Conservation (phyloP, 73 alveolate species). For the Tetrahymena thermophila region DNA sequence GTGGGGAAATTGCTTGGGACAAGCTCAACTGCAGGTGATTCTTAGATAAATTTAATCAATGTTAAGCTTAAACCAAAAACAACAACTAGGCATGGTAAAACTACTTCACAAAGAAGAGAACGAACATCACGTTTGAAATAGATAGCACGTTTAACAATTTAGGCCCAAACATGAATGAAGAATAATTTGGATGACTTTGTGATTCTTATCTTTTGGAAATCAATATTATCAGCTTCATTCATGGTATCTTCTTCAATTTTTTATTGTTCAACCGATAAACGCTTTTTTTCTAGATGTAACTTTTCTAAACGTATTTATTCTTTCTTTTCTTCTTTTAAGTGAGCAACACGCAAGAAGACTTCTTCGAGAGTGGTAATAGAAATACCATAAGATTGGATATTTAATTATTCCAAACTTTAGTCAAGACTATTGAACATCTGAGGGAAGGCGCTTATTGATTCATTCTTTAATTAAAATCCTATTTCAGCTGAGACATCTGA, state of each 20-base stretch:
- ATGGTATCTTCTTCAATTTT: background rate
- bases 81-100: conserved; percentile 76
- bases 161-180: conserved; percentile 61
- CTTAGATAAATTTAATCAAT: conserved; percentile 42
- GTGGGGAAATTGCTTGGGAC: background rate
- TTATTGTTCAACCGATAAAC: conserved; percentile 25
- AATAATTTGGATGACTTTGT: conserved; percentile 28
- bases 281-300: conserved; percentile 36
- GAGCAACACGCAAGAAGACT: conserved; percentile 88
- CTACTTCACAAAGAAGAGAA: conserved; percentile 74
- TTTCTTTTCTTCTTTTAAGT: conserved; percentile 65
- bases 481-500: conserved; percentile 65
- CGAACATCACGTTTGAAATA: conserved; percentile 71
- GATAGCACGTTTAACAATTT: conserved; percentile 63
- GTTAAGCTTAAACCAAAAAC: conserved; percentile 69
- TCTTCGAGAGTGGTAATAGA: conserved; percentile 96
- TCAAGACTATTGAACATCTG: conserved; percentile 52
- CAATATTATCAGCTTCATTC: conserved; percentile 24
- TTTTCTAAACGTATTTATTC: conserved; percentile 12
- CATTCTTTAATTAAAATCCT: conserved; percentile 43
- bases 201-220: conserved; percentile 30
- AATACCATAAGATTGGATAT: conserved; percentile 55
- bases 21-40: conserved; percentile 34
- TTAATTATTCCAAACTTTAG: conserved; percentile 25
- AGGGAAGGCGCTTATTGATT: conserved; percentile 39